Evolutionary conservation across 345 rosid genomes (phyloP).

Genomic region (Arabidopsis suecica): DNA sequence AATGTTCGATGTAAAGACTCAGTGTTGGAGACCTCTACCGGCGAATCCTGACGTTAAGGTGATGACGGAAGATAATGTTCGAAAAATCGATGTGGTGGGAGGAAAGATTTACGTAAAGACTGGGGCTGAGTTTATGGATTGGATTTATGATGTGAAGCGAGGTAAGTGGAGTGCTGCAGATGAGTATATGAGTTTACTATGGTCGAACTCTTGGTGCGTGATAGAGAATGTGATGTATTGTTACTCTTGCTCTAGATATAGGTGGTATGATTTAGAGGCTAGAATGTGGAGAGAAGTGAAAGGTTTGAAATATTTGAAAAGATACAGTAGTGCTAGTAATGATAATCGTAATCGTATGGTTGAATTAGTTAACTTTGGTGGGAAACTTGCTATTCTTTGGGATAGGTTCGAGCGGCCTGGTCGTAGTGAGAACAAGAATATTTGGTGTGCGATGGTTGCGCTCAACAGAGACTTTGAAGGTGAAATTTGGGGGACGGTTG

Average conservation of each 20-base stretch:
- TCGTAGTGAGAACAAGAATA: constrained; percentile 20
- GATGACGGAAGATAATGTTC: not conserved
- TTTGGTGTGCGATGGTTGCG: constrained; percentile 25
- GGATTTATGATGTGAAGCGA: constrained; percentile 29
- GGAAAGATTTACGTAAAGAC: constrained; percentile 32
- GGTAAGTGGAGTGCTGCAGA: constrained; percentile 25
- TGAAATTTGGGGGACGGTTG: not conserved
- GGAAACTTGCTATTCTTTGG: constrained; percentile 23
- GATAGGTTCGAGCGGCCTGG: constrained; percentile 15
- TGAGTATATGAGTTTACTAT: not conserved
- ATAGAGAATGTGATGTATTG: constrained; percentile 32
- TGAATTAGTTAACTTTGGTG: constrained; percentile 26
- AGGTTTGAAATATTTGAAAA: constrained; percentile 11
- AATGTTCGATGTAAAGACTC: constrained; percentile 30
- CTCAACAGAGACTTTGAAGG: not conserved
- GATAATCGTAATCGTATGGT: not conserved
- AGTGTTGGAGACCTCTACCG: constrained; percentile 20
- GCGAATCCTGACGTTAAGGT: not conserved
- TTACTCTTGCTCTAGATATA: not conserved
- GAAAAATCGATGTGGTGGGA: constrained; percentile 8
- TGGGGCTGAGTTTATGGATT: not conserved
- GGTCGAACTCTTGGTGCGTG: constrained; percentile 31
- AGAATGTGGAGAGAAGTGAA: constrained; percentile 17
- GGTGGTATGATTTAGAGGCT: constrained; percentile 25
- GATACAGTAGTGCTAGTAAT: constrained; percentile 11